A percentile compares a stretch with the other conserved stretches of the same genome.
phyloP scores from a whole-genome alignment of 768 basidiomycete genomes.

The Collybia mongolica region DNA sequence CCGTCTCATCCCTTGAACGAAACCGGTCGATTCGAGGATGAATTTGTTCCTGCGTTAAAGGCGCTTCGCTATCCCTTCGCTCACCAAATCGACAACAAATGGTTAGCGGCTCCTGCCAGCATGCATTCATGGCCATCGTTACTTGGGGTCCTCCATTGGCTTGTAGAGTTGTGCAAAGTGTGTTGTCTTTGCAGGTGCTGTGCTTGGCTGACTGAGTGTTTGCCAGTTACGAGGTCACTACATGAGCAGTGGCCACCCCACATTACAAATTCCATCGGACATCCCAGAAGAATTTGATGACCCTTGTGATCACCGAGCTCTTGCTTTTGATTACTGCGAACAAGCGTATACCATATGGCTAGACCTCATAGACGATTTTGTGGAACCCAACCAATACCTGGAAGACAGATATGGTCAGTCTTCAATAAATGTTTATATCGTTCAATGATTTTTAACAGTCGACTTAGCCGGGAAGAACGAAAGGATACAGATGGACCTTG shows the following conservation, averaged over 20 bases:
- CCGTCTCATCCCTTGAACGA: conserved; percentile 58
- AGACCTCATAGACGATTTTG: conserved; percentile 63
- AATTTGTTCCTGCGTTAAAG: conserved; percentile 74
- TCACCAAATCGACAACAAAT: conserved; percentile 78
- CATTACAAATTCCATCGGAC: conserved; percentile 57
- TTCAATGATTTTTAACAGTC: conserved; percentile 6
- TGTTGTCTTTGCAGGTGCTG: conserved; percentile 13
- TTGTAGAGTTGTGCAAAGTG: conserved; percentile 85
- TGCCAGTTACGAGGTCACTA: conserved; percentile 43
- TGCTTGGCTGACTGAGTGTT: conserved; percentile 22
- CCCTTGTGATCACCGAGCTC: conserved; percentile 67
- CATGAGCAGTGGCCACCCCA: conserved; percentile 62
- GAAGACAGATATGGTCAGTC: conserved; percentile 76
- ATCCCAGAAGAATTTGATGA: conserved; percentile 79
- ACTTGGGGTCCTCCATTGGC: conserved; percentile 89
- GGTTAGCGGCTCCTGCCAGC: conserved; percentile 84
- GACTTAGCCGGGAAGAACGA: conserved; percentile 67
- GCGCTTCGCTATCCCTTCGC: conserved; percentile 81
- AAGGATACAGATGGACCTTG: conserved; percentile 61
- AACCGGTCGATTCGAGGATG: conserved; percentile 67
- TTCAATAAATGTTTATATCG: neutral
- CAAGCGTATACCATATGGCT: conserved; percentile 70
- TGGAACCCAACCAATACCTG: conserved; percentile 65
- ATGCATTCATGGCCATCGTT: conserved; percentile 92
- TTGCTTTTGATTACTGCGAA: conserved; percentile 74